Conservation (phyloP, 805 yeast genomes). For the Wickerhamomyces bovis region DNA sequence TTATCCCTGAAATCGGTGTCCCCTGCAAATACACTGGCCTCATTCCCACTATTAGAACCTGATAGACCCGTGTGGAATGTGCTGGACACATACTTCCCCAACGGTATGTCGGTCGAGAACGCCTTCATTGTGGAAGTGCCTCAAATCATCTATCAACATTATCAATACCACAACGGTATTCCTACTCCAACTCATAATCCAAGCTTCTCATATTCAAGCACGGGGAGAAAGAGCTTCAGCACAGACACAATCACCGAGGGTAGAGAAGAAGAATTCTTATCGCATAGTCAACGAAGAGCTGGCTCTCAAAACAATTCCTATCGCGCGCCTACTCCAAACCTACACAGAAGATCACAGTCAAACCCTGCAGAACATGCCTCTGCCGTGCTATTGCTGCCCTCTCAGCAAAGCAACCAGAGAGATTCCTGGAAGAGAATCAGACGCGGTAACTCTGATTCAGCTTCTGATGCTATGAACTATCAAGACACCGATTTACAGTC, state of each 20-base stretch:
- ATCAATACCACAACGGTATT: background rate
- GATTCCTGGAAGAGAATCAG: constrained; percentile 2
- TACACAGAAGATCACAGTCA: constrained; percentile 20
- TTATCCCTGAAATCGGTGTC: constrained; percentile 10
- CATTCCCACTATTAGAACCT: constrained; percentile 38
- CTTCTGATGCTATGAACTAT: background rate
- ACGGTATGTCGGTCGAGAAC: constrained; percentile 62
- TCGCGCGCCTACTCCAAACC: constrained; percentile 10
- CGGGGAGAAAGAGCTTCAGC: constrained; percentile 11
- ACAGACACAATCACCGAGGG: constrained; percentile 21
- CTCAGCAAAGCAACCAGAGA: constrained; percentile 2
- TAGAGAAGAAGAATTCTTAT: constrained; percentile 17
- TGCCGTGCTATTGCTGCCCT: constrained; percentile 22
- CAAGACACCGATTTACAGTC: background rate
- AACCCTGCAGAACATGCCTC: constrained; percentile 22
- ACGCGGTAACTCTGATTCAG: background rate
- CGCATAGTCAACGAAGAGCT: constrained; percentile 10
- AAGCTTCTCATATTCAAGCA: background rate
- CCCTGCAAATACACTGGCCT: constrained; percentile 7
- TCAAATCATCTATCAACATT: constrained; percentile 4
- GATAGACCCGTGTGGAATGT: constrained; percentile 55
- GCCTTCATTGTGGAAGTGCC: constrained; percentile 57
- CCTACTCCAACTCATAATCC: background rate
- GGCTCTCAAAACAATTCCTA: constrained; percentile 13
- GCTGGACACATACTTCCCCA: constrained; percentile 54